A percentile compares a stretch with the other conserved stretches of the same genome.
Evolutionary conservation across 1,284 basidiomycete genomes (phyloP).

Genomic region (Mycocalia duriaeana): DNA sequence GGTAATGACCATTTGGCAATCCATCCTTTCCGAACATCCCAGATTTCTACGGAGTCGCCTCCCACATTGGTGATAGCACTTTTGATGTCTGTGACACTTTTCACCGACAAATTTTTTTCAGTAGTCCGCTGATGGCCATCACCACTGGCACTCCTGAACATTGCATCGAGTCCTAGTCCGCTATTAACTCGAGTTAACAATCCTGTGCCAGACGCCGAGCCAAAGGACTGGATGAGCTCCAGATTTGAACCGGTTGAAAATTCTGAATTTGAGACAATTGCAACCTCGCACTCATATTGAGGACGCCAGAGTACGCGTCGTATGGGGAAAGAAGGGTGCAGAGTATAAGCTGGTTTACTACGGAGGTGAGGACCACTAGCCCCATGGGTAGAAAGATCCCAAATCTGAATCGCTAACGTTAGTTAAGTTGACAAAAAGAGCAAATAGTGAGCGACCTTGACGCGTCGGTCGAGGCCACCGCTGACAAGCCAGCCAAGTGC

Average conservation of each 20-base stretch:
- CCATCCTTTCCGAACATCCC: constrained; percentile 82
- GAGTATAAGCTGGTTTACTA: constrained; percentile 61
- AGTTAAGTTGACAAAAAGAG: neutral
- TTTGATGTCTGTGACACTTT: constrained; percentile 1
- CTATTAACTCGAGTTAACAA: constrained; percentile 22
- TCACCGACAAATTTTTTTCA: too few species aligned
- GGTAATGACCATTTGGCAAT: constrained; percentile 79
- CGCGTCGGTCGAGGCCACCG: constrained; percentile 75
- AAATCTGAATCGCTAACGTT: too few species aligned
- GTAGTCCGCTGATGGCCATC: constrained; percentile 2
- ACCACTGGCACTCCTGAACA: constrained; percentile 9
- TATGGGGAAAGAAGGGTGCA: constrained; percentile 75
- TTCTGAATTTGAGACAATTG: constrained; percentile 64
- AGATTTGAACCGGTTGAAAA: constrained; percentile 36
- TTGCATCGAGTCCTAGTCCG: constrained; percentile 20
- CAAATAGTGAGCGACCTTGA: constrained; percentile 53
- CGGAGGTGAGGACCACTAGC: constrained; percentile 42
- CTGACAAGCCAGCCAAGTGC: constrained; percentile 78
- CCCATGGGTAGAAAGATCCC: constrained; percentile 50
- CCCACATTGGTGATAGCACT: constrained; percentile 11
- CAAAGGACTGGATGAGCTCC: neutral
- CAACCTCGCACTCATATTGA: constrained; percentile 75
- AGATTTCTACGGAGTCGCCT: constrained; percentile 73
- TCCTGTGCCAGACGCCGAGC: constrained; percentile 4
- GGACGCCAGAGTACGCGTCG: constrained; percentile 78